Base-by-base conservation (phyloP, 306 rosid genomes). In the Quercus berberidifolia region DNA sequence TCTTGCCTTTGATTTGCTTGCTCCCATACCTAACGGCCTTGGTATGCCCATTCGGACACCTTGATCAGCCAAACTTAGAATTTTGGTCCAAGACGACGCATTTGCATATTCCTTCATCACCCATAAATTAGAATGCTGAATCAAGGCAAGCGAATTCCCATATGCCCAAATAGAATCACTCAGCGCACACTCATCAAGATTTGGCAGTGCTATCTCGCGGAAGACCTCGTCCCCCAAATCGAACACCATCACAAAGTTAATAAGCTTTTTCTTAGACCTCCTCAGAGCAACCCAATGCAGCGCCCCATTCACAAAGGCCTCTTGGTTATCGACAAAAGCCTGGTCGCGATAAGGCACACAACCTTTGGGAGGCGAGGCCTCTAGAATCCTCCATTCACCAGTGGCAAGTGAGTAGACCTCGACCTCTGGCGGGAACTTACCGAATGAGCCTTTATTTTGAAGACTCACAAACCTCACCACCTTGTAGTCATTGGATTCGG, bases 91-190 rank as follows among this genome's bases (percentile, higher is more conserved):
- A 25, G 87, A 83, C 12, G 57, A 75, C 57, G 41, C 75, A 49
- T 62, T 71, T 35, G 78, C 83, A 46, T 83, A 83, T 19, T 83
- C 86, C 59, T 75, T 83, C 86, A 83, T 83, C 8, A 79, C 65
- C 87, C 87, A 83, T 15, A 79, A 75, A 17, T 71, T 54, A 63
- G 69, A 57, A 5, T 6, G 10, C 1, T 2, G 46, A 69, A 70
- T 73, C 20, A 79, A 70, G 6, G 80, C 49, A 21, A 83, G 81
- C n/a, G 5, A 62, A 18, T 79, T 62, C 52, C 43, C 78, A 60
- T 75, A 70, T 20, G 75, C 75, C 30, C 68, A 55, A 52, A 83
- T 58, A 18, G n/a, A 63, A 71, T 31, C 62, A 6, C 4, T 10
- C 62, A 9, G 10, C 31, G 31, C 5, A 26, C 35, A 23, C 7